Evolutionary conservation across 2,329 filamentous ascomycete genomes (phyloP), one percentile per base, ranked within the genome.

Genomic region (Lachnellula hyalina): DNA sequence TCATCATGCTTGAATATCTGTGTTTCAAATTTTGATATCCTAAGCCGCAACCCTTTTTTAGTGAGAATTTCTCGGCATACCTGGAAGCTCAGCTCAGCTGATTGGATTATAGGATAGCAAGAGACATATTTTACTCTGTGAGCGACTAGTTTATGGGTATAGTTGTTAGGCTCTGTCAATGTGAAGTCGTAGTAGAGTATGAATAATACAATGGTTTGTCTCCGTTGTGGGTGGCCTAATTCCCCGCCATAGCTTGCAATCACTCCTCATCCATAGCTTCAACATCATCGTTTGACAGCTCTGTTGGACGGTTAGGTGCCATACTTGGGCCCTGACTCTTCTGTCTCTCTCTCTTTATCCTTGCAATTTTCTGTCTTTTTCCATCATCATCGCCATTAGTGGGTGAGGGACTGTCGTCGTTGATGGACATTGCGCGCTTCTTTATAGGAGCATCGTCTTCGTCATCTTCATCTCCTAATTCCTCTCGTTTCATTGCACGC

Each of bases 401-500:
- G 23, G 62, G 52, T 35, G 53, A 51, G 21, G 62, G 60, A 15
- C 58, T 47, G 47, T 51, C 56, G n/a, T 50, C 46, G 28, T 32
- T 11, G 28, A 32, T 32, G 28, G 28, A 32, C 28, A 9, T 38
- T 62, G 58, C 28, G 60, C 58, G 6, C 63, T 60, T 23, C 58
- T 53, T 14, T 59, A 8, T 54, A 12, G 21, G 64, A 14, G 65
- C 64, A 5, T 58, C 60, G 17, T 68, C 66, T 2, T 70, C 71
- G 1, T 74, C 72, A 0, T 72, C 73, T 40, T 74, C 72, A 0
- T 74, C 72, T 3, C 70, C 71, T 8, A 73, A 75, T 40, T 78
- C 72, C 52, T 73, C 73, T 2, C 72, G 71, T 48, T 76, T 72
- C 55, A 75, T 73, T 7, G 77, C 73, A 6, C 84, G 79, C 68